These are phyloP conservation scores for Suillus bovinus DNA, from an alignment of 768 basidiomycete species.

Conservation along the genomic window DNA sequence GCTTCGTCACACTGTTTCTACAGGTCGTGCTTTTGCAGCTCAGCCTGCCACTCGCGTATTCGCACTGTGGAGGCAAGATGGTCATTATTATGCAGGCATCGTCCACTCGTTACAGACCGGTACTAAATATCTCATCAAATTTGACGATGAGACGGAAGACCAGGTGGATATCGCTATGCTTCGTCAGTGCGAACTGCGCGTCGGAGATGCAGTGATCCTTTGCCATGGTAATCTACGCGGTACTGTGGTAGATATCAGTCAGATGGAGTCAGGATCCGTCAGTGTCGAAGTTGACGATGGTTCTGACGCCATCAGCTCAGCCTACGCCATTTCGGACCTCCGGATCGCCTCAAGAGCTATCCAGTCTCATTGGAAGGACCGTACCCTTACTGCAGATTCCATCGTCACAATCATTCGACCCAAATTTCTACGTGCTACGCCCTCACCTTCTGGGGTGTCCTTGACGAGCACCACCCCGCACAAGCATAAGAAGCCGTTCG, in stretches of 20 bases:
- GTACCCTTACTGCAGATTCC: constrained; percentile 41
- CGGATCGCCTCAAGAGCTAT: constrained; percentile 55
- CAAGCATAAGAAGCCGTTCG: constrained; percentile 38
- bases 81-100: constrained; percentile 61
- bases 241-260: constrained; percentile 32
- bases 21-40: constrained; percentile 16
- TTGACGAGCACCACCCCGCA: constrained; percentile 38
- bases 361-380: constrained; percentile 52
- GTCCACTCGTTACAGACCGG: constrained; percentile 39
- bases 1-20: constrained; percentile 39
- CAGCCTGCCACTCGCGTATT: constrained; percentile 59
- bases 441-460: constrained; percentile 52
- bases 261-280: constrained; percentile 33
- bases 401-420: constrained; percentile 46
- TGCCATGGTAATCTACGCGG: constrained; percentile 29
- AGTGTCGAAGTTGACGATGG: constrained; percentile 43
- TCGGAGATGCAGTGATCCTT: constrained; percentile 58
- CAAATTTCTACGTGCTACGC: constrained; percentile 34
- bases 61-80: constrained; percentile 63
- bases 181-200: constrained; percentile 48
- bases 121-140: constrained; percentile 50
- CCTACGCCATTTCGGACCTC: constrained; percentile 40
- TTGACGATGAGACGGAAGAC: constrained; percentile 61
- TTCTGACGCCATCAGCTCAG: constrained; percentile 21
- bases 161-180: constrained; percentile 52